Percentiles rank a stretch among this genome's conserved stretches.
These are phyloP conservation scores for sorghum (Sorghum bicolor) DNA, from an alignment of 176 grass and related monocot species.

Conservation along the genomic window Sorghum_bicolor_NCBIv3 NC_012870.2:4780501-4781000, in stretches of 20 bases:
- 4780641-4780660: conserved; percentile 68
- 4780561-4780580: conserved; percentile 46
- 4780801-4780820: not conserved
- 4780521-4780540: conserved; percentile 25
- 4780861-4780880: not conserved
- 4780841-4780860: not conserved
- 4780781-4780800: not conserved
- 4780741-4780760: conserved; percentile 2
- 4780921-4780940: not conserved
- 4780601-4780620: conserved; percentile 50
- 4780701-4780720: conserved; percentile 31
- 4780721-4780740: conserved; percentile 9
- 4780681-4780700: conserved; percentile 65
- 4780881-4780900: not conserved
- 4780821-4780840: not conserved
- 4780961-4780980: not conserved
- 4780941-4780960: not conserved
- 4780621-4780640: conserved; percentile 86
- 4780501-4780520: conserved; percentile 35
- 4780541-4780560: conserved; percentile 33
- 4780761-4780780: not conserved
- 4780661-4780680: conserved; percentile 57
- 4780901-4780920: not conserved
- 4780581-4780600: conserved; percentile 21
- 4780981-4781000: not conserved